Percentiles rank a stretch among this genome's conserved stretches.
Conservation (phyloP, 75 land plant species). For the Ceratopteris richardii region DNA sequence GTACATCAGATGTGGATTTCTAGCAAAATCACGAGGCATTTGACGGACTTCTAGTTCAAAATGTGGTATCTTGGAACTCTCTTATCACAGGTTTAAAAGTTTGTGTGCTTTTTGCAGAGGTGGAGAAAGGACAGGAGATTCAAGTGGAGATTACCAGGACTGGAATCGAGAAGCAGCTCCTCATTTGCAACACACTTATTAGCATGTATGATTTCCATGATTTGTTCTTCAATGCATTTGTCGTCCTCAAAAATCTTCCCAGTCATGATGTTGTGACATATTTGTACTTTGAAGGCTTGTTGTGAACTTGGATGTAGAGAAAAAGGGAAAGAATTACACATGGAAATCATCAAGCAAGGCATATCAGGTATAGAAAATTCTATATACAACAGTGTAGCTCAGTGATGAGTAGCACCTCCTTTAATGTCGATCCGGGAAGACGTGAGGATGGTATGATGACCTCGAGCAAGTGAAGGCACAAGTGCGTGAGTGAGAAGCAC, state of each 20-base stretch:
- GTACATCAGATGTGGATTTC: constrained; percentile 52
- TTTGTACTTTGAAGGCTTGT: constrained; percentile 40
- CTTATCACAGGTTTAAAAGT: constrained; percentile 25
- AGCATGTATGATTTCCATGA: constrained; percentile 47
- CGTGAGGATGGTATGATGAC: too few relatives aligned
- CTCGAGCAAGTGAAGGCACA: too few relatives aligned
- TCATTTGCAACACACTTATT: constrained; percentile 20
- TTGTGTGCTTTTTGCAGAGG: background rate
- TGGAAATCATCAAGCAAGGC: constrained; percentile 29
- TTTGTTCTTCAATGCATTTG: constrained; percentile 18
- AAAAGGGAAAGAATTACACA: constrained; percentile 36
- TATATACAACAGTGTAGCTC: constrained; percentile 35
- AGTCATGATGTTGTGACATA: constrained; percentile 36
- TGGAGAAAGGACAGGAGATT: background rate
- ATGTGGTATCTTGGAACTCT: constrained; percentile 19
- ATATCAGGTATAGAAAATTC: constrained; percentile 21
- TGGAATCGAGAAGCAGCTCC: constrained; percentile 13
- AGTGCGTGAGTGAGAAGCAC: too few relatives aligned
- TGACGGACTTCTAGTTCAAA: constrained; percentile 1
- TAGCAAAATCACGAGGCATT: constrained; percentile 23
- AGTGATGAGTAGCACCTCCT: too few relatives aligned
- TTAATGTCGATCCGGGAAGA: too few relatives aligned
- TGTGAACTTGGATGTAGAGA: constrained; percentile 20
- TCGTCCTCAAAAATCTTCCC: constrained; percentile 27
- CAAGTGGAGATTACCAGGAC: background rate